phyloP scores from a whole-genome alignment of 1,284 basidiomycete genomes.

The Ustilago loliicola region DNA sequence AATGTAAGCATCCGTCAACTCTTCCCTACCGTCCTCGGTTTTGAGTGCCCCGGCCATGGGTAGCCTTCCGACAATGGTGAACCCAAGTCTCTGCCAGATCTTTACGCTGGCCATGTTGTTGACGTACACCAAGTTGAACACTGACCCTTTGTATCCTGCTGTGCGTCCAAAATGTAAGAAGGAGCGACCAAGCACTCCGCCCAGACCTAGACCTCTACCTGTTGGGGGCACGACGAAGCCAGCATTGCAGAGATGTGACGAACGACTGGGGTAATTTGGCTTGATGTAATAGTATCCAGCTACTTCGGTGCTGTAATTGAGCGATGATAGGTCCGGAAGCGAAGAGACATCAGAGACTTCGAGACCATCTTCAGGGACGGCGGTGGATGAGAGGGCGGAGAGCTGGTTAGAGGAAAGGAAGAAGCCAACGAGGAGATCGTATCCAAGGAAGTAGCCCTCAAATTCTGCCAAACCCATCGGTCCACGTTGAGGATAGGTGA shows the following conservation, averaged over 20 bases:
- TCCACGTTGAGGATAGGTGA: conserved; percentile 59
- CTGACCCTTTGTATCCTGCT: conserved; percentile 82
- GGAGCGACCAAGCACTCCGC: conserved; percentile 80
- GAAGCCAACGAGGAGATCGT: conserved; percentile 50
- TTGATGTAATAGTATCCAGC: conserved; percentile 78
- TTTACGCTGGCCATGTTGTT: conserved; percentile 81
- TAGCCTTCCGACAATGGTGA: conserved; percentile 84
- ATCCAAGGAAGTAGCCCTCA: conserved; percentile 53
- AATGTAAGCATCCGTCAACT: conserved; percentile 89
- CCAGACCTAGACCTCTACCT: conserved; percentile 80
- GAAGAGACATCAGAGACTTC: conserved; percentile 8
- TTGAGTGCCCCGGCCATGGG: conserved; percentile 83
- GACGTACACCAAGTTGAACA: conserved; percentile 93
- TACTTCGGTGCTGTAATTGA: conserved; percentile 69
- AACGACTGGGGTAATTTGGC: conserved; percentile 77
- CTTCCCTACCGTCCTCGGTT: conserved; percentile 75
- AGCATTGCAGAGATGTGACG: conserved; percentile 90
- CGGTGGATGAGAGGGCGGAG: not conserved
- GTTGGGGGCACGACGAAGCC: conserved; percentile 85
- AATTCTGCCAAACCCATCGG: conserved; percentile 52
- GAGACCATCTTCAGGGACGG: conserved; percentile 19
- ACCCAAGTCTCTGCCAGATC: conserved; percentile 88
- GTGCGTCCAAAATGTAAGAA: conserved; percentile 81
- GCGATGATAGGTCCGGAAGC: conserved; percentile 19
- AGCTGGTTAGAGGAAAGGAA: conserved; percentile 32